Evolutionary conservation across 441 rosid species (phyloP), one percentile per base, ranked within the genome.

Genomic region (Croton setiger): DNA sequence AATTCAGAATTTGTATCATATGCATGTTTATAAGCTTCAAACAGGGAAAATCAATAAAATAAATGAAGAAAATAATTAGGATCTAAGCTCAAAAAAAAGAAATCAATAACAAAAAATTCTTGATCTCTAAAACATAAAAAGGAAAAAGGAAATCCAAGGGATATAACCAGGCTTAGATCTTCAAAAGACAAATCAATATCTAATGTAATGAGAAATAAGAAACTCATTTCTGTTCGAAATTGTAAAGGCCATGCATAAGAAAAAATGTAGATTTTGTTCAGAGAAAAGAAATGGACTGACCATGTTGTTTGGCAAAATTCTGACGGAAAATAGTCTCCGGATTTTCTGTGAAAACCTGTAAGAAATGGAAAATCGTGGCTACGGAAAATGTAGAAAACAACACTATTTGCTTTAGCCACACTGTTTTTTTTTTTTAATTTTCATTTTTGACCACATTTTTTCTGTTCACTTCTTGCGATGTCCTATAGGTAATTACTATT

Each of bases 291-390:
- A 60, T 48, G 49, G 47, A 58, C 75, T 18, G 43, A 80, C 83
- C 83, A 80, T 79, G 17, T 12, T 33, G 73, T 36, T 72, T 45
- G 72, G 70, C 33, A 53, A 64, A 70, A 77, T 15, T 51, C 69
- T 7, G 41, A 12, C 20, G 68, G 63, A 20, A 62, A 63, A 55
- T 53, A 18, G 48, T 43, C 21, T 21, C 0, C 45, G 27, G 15
- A 20, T 31, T 65, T 64, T 35, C 59, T 2, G 57, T 20, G 13
- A 65, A 51, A 65, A 51, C 5, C 20, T 57, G 39, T 57, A 33
- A 57, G 41, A 54, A 10, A 14, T 20, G 35, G 14, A 54, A n/a
- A 33, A 57, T 14, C 41, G 5, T 5, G 17, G 61, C 36, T n/a
- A 18, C 18, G 39, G 39, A 60, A n/a, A 0, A 60, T 7, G 41